Evolutionary conservation across 2,329 filamentous ascomycete species (phyloP), one percentile per base, ranked within the genome.

Genomic region (Neocucurbitaria cava): DNA sequence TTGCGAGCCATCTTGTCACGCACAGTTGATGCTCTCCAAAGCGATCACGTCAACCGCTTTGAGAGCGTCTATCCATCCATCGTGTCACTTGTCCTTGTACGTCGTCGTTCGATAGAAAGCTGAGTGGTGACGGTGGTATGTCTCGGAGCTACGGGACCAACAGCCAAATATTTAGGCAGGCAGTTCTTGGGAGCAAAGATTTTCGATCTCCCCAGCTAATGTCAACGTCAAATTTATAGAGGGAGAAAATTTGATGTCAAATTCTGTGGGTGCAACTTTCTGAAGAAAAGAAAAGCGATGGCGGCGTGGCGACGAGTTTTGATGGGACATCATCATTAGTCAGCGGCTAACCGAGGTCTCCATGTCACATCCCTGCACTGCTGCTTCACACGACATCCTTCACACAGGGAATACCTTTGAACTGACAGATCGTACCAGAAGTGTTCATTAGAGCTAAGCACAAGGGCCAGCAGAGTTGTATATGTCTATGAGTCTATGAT

Each of bases 171-270:
- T 56, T 49, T 49, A 61, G 63, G 65, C 55, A 64, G 65, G 58
- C 63, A 66, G 72, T 72, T 74, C 71, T 76, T 74, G 67, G 71
- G 67, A 71, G 67, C 69, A 67, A 68, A 63, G 70, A 73, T 52
- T 62, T 71, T 77, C 70, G 52, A 62, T 83, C 81, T 83, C 75
- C 79, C 81, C 80, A 79, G 77, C 70, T 78, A 74, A 74, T 68
- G 58, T 77, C 86, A 88, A 86, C 85, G 79, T 81, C 74, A 75
- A 79, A 81, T 79, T 79, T 82, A 83, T 79, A 59, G 56, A 43
- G 69, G 69, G 49, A 56, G 72, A 68, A 75, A 80, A 75, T 73
- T 80, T 80, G 72, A 74, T 78, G 84, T 84, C 85, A 86, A 86
- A 86, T 85, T 84, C 55, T 75, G 73, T 75, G 73, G 72, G 71